phyloP scores from a whole-genome alignment of 225 moss, liverwort and hornwort species.

The Straminergon stramineum region DNA sequence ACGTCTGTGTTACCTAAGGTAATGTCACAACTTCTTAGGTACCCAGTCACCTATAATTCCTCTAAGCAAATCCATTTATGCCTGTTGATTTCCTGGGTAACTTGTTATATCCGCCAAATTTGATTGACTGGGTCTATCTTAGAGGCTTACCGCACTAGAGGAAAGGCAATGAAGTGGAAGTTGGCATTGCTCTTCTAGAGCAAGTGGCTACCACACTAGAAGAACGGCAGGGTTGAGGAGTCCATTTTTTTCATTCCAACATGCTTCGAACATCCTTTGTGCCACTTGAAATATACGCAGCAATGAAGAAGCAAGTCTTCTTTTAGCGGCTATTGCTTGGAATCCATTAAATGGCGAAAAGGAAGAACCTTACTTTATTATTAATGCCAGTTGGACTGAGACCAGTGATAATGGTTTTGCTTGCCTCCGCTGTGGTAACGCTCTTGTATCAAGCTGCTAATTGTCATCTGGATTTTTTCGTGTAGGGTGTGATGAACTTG shows the following conservation, averaged over 20 bases:
- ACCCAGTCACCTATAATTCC: neutral
- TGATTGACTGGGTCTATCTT: neutral
- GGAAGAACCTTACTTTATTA: neutral
- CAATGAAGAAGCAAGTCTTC: neutral
- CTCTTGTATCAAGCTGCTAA: neutral
- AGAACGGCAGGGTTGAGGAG: neutral
- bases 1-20: constrained; percentile 78
- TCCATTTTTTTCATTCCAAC: neutral
- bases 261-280: neutral
- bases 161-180: neutral
- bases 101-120: neutral
- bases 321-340: neutral
- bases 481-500: constrained; percentile 87
- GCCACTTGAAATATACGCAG: neutral
- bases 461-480: neutral
- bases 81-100: neutral
- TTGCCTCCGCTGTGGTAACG: neutral
- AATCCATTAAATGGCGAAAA: neutral
- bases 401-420: neutral
- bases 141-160: neutral
- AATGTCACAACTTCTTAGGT: neutral
- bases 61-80: neutral
- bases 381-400: neutral
- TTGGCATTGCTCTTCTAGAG: neutral
- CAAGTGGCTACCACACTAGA: neutral